These are phyloP conservation scores for Wickerhamiella spandovensis DNA, from an alignment of 805 yeast species.

Conservation along the genomic window DNA sequence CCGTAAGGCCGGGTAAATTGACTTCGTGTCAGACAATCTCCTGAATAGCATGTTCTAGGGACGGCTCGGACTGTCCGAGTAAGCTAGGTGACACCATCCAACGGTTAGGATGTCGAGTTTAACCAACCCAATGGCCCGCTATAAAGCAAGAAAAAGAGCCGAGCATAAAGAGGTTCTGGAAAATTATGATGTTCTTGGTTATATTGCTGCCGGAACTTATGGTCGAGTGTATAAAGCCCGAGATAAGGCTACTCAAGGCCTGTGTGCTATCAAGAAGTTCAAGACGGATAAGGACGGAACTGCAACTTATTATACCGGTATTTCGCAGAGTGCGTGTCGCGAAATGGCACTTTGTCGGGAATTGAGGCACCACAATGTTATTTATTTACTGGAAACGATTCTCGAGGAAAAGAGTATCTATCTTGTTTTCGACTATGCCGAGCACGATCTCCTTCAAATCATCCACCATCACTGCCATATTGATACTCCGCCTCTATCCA, in stretches of 20 bases:
- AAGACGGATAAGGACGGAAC: constrained; percentile 86
- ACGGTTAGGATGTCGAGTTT: constrained; percentile 11
- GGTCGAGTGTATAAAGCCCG: constrained; percentile 90
- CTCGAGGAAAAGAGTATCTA: constrained; percentile 81
- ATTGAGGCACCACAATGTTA: constrained; percentile 63
- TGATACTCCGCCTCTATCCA: constrained; percentile 65
- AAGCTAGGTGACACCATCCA: too few species aligned
- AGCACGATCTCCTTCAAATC: constrained; percentile 86
- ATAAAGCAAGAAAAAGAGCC: constrained; percentile 50
- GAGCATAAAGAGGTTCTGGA: constrained; percentile 62
- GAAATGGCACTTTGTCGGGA: constrained; percentile 95
- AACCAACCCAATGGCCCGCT: constrained; percentile 30
- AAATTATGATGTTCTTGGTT: constrained; percentile 79
- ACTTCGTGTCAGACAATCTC: too few species aligned
- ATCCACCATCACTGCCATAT: constrained; percentile 92
- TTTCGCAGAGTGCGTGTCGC: constrained; percentile 88
- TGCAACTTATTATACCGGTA: constrained; percentile 78
- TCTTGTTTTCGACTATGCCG: constrained; percentile 93
- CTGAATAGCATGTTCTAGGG: too few species aligned
- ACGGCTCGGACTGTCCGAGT: too few species aligned
- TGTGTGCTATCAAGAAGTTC: constrained; percentile 87
- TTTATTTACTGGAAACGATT: constrained; percentile 67
- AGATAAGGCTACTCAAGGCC: constrained; percentile 28
- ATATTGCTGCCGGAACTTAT: constrained; percentile 97
- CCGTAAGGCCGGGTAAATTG: too few species aligned